Evolutionary conservation across 1,284 basidiomycete genomes (phyloP).

Genomic region (Ustilago vetiveriae): DNA sequence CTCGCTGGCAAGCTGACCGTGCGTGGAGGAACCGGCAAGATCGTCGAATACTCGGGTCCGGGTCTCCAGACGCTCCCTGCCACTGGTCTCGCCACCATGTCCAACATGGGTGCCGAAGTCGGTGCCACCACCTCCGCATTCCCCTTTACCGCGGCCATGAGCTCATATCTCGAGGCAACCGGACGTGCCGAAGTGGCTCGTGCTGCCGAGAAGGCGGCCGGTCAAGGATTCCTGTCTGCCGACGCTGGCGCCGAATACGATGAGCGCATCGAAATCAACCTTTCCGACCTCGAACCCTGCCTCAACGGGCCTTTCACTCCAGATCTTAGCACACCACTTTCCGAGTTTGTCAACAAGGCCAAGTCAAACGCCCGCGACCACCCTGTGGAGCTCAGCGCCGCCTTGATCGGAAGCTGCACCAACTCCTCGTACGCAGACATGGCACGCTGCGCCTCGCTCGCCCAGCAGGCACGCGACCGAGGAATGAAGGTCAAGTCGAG

Average conservation of each 20-base stretch:
- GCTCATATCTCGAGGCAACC: conserved; percentile 87
- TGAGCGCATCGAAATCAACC: conserved; percentile 91
- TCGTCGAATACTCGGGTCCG: conserved; percentile 97
- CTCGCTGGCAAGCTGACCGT: conserved; percentile 94
- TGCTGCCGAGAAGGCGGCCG: conserved; percentile 86
- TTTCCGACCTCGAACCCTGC: conserved; percentile 90
- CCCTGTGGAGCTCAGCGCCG: conserved; percentile 79
- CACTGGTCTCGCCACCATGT: conserved; percentile 92
- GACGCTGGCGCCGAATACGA: conserved; percentile 95
- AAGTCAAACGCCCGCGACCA: conserved; percentile 85
- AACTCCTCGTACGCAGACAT: conserved; percentile 73
- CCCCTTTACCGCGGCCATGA: conserved; percentile 89
- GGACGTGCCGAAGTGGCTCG: conserved; percentile 85
- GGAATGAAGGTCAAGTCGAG: conserved; percentile 86
- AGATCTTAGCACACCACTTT: conserved; percentile 94
- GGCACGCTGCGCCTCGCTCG: conserved; percentile 89
- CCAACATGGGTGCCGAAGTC: conserved; percentile 99
- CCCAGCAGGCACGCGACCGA: conserved; percentile 84
- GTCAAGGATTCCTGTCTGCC: conserved; percentile 79
- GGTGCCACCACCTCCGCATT: conserved; percentile 98
- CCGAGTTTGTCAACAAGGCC: conserved; percentile 83
- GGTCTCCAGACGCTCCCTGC: conserved; percentile 90
- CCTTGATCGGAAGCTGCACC: conserved; percentile 95
- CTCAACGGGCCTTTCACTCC: conserved; percentile 96
- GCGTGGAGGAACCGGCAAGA: conserved; percentile 93